phyloP scores from a whole-genome alignment of 148 eudicot species.

The Fagopyrum homotropicum region DNA sequence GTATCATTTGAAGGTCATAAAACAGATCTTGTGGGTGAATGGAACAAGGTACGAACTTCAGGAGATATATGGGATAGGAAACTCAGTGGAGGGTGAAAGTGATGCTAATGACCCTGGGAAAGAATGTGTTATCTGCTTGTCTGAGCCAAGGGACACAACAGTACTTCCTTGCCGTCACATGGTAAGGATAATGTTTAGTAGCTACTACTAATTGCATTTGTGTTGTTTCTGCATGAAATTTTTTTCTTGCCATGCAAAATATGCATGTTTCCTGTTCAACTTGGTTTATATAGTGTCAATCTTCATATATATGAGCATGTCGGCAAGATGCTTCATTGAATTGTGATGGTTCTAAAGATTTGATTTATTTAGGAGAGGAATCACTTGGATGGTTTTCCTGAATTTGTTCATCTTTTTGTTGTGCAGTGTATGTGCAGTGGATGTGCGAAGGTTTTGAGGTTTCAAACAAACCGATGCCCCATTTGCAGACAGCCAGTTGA shows the following conservation, averaged over 20 bases:
- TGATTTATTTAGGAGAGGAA: background rate
- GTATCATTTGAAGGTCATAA: conserved; percentile 63
- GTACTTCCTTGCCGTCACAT: conserved; percentile 97
- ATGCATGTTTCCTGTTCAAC: background rate
- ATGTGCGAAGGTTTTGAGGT: conserved; percentile 86
- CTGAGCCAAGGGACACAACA: conserved; percentile 91
- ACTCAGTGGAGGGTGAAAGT: conserved; percentile 63
- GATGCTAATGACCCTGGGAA: conserved; percentile 75
- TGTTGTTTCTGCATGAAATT: background rate
- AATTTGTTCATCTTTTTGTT: conserved; percentile 5
- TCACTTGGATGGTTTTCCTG: background rate
- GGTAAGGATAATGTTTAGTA: conserved; percentile 32
- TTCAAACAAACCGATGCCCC: conserved; percentile 91
- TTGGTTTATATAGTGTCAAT: background rate
- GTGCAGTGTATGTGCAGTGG: conserved; percentile 98
- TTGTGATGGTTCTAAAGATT: background rate
- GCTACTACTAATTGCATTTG: background rate
- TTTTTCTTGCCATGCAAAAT: background rate
- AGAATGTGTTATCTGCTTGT: conserved; percentile 96
- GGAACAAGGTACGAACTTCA: conserved; percentile 82
- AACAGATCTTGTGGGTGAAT: conserved; percentile 83
- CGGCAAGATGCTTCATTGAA: background rate
- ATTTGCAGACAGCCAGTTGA: conserved; percentile 98
- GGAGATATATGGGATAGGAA: conserved; percentile 94
- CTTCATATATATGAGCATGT: background rate